Base-by-base conservation (phyloP, 129 eudicot genomes). In the Pseudognaphalium luteoalbum region DNA sequence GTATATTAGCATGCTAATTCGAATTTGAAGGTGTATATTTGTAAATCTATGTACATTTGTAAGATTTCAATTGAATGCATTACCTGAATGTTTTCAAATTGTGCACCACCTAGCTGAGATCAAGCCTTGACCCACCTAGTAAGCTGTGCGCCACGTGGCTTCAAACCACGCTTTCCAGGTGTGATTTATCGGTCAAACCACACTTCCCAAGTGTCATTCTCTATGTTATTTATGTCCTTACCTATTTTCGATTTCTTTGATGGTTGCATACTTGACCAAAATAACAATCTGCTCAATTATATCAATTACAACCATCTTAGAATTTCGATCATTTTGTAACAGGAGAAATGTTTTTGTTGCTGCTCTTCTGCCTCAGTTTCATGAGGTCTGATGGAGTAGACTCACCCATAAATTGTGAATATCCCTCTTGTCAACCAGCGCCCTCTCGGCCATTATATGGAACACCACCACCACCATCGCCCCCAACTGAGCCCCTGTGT, bases 341-440 rank as follows among this genome's bases (percentile, higher is more conserved):
- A 7, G 6, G 11, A 72, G 19, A 66, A 54, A 82, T 82, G 81
- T 42, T 82, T 51, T 71, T 73, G 9, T 74, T 69, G 65, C 29
- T 70, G 47, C 62, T 76, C 71, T 73, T 69, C 70, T 30, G 17
- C 77, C 15, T 58, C 7, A 41, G 62, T 35, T 65, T 54, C 30
- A 17, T 52, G 16, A 7, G 50, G 33, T 77, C 80, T 28, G 61
- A 54, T 9, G 35, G 37, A 22, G 69, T 17, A 7, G 21, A 58
- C 11, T 54, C 58, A n/a, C 57, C 81, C 21, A 30, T 72, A 25
- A 75, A n/a, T 19, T 82, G 86, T 29, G 79, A 59, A 50, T 59
- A 77, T 29, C 80, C 82, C 69, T 47, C 54, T 47, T 83, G 83
- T 39, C 74, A 83, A 78, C 71, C 80, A 32, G 76, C 82, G 0